Evolutionary conservation across 192 early-diverging fungal species (phyloP), one percentile per base, ranked within the genome.

Genomic region (Gigaspora rosea): DNA sequence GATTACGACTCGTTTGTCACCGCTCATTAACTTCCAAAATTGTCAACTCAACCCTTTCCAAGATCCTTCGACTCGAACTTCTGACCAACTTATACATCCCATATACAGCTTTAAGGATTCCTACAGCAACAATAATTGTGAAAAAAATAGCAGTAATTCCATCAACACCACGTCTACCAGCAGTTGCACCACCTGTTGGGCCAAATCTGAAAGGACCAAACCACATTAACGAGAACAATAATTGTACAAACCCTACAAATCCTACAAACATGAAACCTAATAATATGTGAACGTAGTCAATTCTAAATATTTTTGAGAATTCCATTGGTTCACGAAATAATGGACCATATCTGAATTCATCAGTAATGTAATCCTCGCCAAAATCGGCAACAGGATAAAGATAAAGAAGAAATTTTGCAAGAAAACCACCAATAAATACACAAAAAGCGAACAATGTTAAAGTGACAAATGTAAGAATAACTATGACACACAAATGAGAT

Each of bases 261-360:
- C 84, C 82, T 27, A 83, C 84, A 78, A 85, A 81, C 65, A 81
- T 68, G 20, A 80, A 78, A 50, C 84, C 84, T 73, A 81, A 81
- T 15, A 74, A 61, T 71, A 82, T 73, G 52, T 85, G 80, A n/a
- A 71, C 52, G 59, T 77, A 77, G 33, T 85, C 84, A 52, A 85
- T 80, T 47, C 48, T 69, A 76, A 85, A 85, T 18, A 85, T 79
- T 13, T 75, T 78, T 32, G 79, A 62, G 51, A 85, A 27, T 78
- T 27, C 83, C 75, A 47, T 79, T 68, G 47, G 78, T 81, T 75
- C 75, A 78, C 57, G 73, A 79, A 35, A 79, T 79, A 27, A 76
- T 52, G 46, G 22, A 35, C 51, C 9, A 22, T 47, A 52, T 9
- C 67, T 16, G 2, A 66, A 20, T 12, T 78, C 73, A 11, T 80